A percentile compares a stretch with the other conserved stretches of the same genome.
Conservation (phyloP, 1,139 yeast species). For the Starmera stellimalicola region DNA sequence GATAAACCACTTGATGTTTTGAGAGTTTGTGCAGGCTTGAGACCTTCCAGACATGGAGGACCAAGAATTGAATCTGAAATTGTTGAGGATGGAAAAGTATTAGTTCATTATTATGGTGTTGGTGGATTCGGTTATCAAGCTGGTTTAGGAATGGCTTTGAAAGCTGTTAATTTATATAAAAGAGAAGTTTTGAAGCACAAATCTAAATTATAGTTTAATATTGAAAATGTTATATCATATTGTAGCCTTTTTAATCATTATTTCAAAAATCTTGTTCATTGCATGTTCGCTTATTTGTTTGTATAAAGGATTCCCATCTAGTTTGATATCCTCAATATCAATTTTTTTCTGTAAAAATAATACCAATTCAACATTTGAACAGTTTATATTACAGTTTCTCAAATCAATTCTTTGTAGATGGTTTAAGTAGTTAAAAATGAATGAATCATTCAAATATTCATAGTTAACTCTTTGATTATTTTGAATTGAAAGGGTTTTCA, state of each 20-base stretch:
- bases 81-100: slow-evolving; percentile 26
- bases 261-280: background rate
- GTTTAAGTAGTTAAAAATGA: background rate
- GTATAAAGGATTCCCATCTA: slow-evolving; percentile 1
- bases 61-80: slow-evolving; percentile 47
- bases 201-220: background rate
- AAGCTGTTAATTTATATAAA: slow-evolving; percentile 26
- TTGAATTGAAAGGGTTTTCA: background rate
- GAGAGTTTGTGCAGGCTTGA: slow-evolving; percentile 55
- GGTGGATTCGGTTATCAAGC: slow-evolving; percentile 72
- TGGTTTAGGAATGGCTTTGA: slow-evolving; percentile 54
- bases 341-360: background rate
- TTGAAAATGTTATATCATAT: background rate
- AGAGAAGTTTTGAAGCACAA: background rate
- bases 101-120: slow-evolving; percentile 68
- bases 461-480: background rate
- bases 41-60: slow-evolving; percentile 67
- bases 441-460: background rate
- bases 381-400: background rate
- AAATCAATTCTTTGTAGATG: slow-evolving; percentile 1
- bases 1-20: slow-evolving; percentile 37
- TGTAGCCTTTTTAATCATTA: background rate
- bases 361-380: background rate
- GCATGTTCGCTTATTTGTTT: background rate
- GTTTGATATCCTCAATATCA: background rate